Base-by-base conservation (phyloP, 768 basidiomycete species). In the Tylopilus vinaceipallidus region DNA sequence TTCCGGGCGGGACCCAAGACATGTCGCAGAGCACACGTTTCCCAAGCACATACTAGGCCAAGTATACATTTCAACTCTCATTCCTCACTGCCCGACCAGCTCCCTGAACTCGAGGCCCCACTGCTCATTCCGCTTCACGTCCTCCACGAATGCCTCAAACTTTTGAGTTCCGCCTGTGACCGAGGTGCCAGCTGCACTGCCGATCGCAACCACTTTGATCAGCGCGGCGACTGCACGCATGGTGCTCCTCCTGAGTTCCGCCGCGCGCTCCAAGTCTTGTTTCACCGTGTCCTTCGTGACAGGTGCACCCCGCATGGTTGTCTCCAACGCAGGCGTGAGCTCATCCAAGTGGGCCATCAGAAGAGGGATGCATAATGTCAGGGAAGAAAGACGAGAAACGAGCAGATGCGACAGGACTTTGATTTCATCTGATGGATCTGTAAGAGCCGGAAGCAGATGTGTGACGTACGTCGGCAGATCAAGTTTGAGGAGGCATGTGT, bases 351-450 rank as follows among this genome's bases (percentile, higher is more conserved):
- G 80, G 55, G 88, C 88, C n/a, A 67, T 47, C 6, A 67, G 57
- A 23, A 65, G 65, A 2, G 64, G 62, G 6, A 47, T 54, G 34
- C 60, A 66, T 17, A 62, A 36, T 1, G 87, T 77, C 22, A 98
- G 83, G 27, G 88, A 84, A 8, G 92, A 83, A 14, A 98, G 81
- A 10, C 94, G 85, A 76, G 92, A 91, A 33, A 98, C 79, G 75
- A 95, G 88, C 82, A 99, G 91, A 68, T 95, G 91, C 45, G 86
- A 93, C 51, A 98, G 82, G 39, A 98, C 92, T 69, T 98, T 98
- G 75, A 99, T 91, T 66, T 98, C 97, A 65, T 98, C 94, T 5
- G 90, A 90, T 47, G 88, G 86, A 66, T 99, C 97, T 2, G 78
- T 74, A 12, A 98, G 80, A 1, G 92, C 95, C 1, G 81, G 80